Percentiles rank a stretch among this genome's conserved stretches.
Conservation (phyloP, 805 yeast species). For the Schizosaccharomyces octosporus region DNA sequence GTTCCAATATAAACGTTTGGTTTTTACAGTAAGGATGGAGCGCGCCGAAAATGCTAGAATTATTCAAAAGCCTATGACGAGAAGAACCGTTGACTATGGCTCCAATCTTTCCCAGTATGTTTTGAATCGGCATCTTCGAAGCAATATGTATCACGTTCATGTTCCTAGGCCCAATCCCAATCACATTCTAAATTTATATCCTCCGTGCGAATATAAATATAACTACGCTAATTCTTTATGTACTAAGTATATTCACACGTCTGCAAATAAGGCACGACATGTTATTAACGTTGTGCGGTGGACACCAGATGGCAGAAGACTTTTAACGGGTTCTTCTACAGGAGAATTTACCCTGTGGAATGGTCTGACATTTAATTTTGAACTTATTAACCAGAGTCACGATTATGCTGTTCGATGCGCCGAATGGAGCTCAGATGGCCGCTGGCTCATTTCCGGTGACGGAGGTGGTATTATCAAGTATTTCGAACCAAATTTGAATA, state of each 20-base stretch:
- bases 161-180: conserved; percentile 42
- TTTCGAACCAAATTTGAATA: conserved; percentile 96
- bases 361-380: conserved; percentile 83
- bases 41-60: conserved; percentile 1
- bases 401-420: conserved; percentile 66
- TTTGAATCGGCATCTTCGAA: not conserved
- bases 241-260: conserved; percentile 59
- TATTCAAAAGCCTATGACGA: conserved; percentile 13
- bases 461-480: conserved; percentile 76
- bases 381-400: conserved; percentile 95
- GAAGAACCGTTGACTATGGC: conserved; percentile 12
- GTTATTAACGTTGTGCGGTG: conserved; percentile 32
- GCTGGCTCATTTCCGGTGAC: conserved; percentile 86
- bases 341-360: conserved; percentile 97
- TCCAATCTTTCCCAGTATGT: not conserved
- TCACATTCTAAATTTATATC: conserved; percentile 21
- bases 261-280: conserved; percentile 77
- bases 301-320: conserved; percentile 90
- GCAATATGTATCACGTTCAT: not conserved
- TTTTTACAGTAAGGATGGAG: not conserved
- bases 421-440: conserved; percentile 68
- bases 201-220: not conserved
- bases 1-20: not conserved
- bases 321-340: conserved; percentile 68
- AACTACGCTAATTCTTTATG: not conserved